These are phyloP conservation scores for Ophiostoma himal-ulmi DNA, from an alignment of 2,329 filamentous ascomycete genomes.

Conservation along the genomic window DNA sequence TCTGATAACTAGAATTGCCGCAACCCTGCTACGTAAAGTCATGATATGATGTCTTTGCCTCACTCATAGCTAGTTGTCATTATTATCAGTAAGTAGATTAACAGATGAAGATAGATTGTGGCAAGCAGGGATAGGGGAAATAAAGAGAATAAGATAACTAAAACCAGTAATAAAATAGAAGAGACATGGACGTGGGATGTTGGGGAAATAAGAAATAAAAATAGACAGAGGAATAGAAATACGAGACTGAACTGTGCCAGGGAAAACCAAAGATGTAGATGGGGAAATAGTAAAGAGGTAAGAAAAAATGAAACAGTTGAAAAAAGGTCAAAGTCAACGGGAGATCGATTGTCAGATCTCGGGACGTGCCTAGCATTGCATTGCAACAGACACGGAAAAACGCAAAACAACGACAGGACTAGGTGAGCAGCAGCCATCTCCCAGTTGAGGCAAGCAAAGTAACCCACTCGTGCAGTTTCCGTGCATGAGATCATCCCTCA, in stretches of 20 bases:
- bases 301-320: neutral
- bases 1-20: no score
- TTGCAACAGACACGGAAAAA: neutral
- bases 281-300: neutral
- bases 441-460: neutral
- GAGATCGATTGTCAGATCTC: neutral
- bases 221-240: neutral
- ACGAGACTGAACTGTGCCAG: neutral
- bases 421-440: neutral
- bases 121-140: neutral
- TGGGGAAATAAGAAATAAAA: constrained; percentile 8
- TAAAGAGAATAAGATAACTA: neutral
- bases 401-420: neutral
- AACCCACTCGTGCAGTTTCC: constrained; percentile 2
- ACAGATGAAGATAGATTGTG: neutral
- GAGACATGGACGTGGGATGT: neutral
- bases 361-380: constrained; percentile 1
- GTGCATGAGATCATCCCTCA: neutral
- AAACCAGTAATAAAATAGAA: neutral
- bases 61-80: neutral
- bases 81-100: neutral
- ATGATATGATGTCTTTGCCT: neutral
- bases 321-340: neutral
- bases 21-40: neutral
- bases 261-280: constrained; percentile 2